Percentiles rank a stretch among this genome's conserved stretches.
Evolutionary conservation across 2,329 filamentous ascomycete genomes (phyloP).

Genomic region (Lasiodiplodia citricola): DNA sequence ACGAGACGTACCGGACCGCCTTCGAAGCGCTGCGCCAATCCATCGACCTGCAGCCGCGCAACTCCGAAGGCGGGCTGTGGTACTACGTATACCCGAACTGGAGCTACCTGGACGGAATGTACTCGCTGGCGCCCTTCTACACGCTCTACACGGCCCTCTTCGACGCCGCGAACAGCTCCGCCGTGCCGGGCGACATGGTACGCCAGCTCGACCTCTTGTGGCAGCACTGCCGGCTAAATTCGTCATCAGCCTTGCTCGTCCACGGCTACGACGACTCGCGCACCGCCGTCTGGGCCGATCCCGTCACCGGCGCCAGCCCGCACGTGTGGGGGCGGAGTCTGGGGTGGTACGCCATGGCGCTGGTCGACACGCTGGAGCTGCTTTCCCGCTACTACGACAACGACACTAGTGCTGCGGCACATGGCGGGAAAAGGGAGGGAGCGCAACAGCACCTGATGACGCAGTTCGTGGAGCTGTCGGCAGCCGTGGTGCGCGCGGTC

Average conservation of each 20-base stretch:
- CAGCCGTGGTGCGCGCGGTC: slow-evolving; percentile 49
- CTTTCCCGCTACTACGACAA: slow-evolving; percentile 44
- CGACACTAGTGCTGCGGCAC: no score
- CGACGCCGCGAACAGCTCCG: slow-evolving; percentile 44
- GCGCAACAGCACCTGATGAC: slow-evolving; percentile 29
- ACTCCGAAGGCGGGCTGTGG: slow-evolving; percentile 60
- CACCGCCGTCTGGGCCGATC: slow-evolving; percentile 43
- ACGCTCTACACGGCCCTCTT: slow-evolving; percentile 47
- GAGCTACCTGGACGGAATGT: slow-evolving; percentile 60
- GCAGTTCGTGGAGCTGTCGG: slow-evolving; percentile 38
- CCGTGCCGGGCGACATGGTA: slow-evolving; percentile 49
- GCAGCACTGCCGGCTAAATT: slow-evolving; percentile 40
- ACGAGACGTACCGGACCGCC: slow-evolving; percentile 56
- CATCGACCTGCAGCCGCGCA: slow-evolving; percentile 57
- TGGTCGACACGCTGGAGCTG: slow-evolving; percentile 56
- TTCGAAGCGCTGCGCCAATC: slow-evolving; percentile 54
- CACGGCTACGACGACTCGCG: slow-evolving; percentile 45
- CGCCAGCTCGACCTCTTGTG: slow-evolving; percentile 45
- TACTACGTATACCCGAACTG: slow-evolving; percentile 39
- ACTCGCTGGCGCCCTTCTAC: slow-evolving; percentile 47
- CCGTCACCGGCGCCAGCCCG: slow-evolving; percentile 41
- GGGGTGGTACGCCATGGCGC: slow-evolving; percentile 47
- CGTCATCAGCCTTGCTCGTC: slow-evolving; percentile 37
- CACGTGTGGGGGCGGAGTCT: slow-evolving; percentile 46
- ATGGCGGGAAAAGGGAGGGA: slow-evolving; percentile 31